Base-by-base conservation (phyloP, 768 basidiomycete species). In the Phlebiopsis flavidoalba region DNA sequence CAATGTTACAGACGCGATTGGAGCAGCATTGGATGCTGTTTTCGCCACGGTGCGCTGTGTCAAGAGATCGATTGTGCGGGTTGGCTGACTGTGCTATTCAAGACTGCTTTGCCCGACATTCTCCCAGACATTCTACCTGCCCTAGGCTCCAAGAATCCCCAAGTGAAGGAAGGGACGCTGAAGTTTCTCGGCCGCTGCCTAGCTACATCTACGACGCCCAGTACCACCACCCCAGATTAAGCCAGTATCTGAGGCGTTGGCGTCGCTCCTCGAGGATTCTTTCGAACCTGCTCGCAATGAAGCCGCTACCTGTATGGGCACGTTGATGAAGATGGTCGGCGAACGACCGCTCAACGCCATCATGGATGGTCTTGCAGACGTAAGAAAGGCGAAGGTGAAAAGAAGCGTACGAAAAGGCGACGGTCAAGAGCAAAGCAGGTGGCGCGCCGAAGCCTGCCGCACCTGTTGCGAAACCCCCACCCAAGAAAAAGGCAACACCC, bases 261-360 rank as follows among this genome's bases (percentile, higher is more conserved):
- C 88, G 6, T 67, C 75, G 5, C 79, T 95, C 8, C 80, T 98
- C 12, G 95, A 94, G 72, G 97, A 99, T 70, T 82, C 90, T 11
- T 87, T 85, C 63, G 96, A 93, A 70, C 90, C 90, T 33, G 93
- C 95, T 24, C 83, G 97, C 48, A 88, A 87, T 59, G 91, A 95
- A 65, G 92, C 95, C n/a, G 95, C 95, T 0, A 81, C 81, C 43
- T 90, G 87, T 66, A 78, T 99, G 36, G 97, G 96, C 17, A 88
- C 86, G 0, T 75, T 98, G 65, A 95, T 95, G 91, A 98, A 92
- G 79, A 95, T 98, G 83, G 83, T 98, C 11, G 97, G 97, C 21
- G 96, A 98, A 70, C 80, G 96, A 31, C 88, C 89, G 17, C 80
- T 99, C 49, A 94, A 89, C 69, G 92, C 92, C 0, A 77, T 91